Conservation (phyloP, 2,329 filamentous ascomycete genomes). For the Xylariaceae sp. region DNA sequence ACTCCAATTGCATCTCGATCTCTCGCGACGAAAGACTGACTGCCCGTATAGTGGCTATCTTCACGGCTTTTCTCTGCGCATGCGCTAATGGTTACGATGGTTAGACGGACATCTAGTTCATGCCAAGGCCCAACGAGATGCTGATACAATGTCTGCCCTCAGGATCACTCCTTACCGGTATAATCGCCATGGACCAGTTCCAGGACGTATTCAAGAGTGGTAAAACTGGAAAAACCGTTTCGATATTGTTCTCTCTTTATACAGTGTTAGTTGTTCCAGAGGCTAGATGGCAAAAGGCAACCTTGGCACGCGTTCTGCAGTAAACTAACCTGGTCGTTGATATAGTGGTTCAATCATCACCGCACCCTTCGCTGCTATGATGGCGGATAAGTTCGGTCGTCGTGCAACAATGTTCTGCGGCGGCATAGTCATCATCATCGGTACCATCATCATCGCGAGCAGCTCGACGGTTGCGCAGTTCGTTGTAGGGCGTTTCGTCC, state of each 20-base stretch:
- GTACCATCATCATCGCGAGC: constrained; percentile 41
- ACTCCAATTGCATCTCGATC: not conserved
- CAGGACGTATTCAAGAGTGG: constrained; percentile 38
- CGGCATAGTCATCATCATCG: constrained; percentile 42
- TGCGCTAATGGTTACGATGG: constrained; percentile 48
- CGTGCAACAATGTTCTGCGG: constrained; percentile 44
- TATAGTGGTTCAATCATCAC: constrained; percentile 41
- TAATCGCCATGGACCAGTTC: constrained; percentile 44
- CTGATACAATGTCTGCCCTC: constrained; percentile 10
- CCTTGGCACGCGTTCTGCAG: not conserved
- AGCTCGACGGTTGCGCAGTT: constrained; percentile 38
- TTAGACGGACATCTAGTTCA: constrained; percentile 18
- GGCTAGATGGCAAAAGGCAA: not conserved
- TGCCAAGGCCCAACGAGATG: not conserved
- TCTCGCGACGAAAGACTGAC: not conserved
- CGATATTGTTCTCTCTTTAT: constrained; percentile 45
- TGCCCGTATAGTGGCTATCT: constrained; percentile 37
- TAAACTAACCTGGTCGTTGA: constrained; percentile 6
- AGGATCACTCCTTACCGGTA: constrained; percentile 43
- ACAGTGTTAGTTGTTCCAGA: constrained; percentile 40
- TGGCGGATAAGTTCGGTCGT: constrained; percentile 44
- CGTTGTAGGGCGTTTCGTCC: constrained; percentile 44
- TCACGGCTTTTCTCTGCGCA: constrained; percentile 44
- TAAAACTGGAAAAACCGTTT: constrained; percentile 38
- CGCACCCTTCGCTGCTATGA: constrained; percentile 40